Conservation (phyloP, 2,329 filamentous ascomycete genomes). For the Pyrenochaeta sp. region DNA sequence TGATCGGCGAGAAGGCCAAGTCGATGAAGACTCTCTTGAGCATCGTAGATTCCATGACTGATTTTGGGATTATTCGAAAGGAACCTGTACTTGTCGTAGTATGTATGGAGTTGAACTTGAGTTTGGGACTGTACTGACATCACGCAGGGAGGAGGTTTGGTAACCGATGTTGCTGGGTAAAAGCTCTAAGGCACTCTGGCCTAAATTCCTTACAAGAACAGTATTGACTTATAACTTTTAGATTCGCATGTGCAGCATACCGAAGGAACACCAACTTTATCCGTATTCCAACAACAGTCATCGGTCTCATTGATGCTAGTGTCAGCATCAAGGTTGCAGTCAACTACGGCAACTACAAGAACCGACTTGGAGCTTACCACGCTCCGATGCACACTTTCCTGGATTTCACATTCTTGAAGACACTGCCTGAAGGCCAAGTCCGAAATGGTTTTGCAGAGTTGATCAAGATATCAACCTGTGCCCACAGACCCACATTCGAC, state of each 20-base stretch:
- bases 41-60: slow-evolving; percentile 77
- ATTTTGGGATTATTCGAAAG: slow-evolving; percentile 75
- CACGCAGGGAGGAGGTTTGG: slow-evolving; percentile 51
- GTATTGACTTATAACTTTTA: slow-evolving; percentile 31
- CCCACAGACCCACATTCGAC: slow-evolving; percentile 71
- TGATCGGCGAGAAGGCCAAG: slow-evolving; percentile 79
- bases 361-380: slow-evolving; percentile 76
- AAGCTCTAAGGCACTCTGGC: slow-evolving; percentile 61
- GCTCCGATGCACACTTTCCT: slow-evolving; percentile 76
- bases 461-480: slow-evolving; percentile 79
- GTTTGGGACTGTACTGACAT: slow-evolving; percentile 14
- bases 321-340: slow-evolving; percentile 82
- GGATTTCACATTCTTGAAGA: slow-evolving; percentile 76
- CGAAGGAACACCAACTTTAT: slow-evolving; percentile 78
- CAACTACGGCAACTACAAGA: slow-evolving; percentile 80
- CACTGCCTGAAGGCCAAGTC: slow-evolving; percentile 72
- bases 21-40: slow-evolving; percentile 73
- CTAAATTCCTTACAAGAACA: slow-evolving; percentile 34
- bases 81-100: slow-evolving; percentile 50
- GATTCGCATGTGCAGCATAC: slow-evolving; percentile 72
- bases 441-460: slow-evolving; percentile 78
- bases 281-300: slow-evolving; percentile 76
- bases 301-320: slow-evolving; percentile 77
- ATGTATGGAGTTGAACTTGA: slow-evolving; percentile 13
- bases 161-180: slow-evolving; percentile 70